Evolutionary conservation across 2,329 filamentous ascomycete species (phyloP).

Genomic region (Bipolaris victoriae): DNA sequence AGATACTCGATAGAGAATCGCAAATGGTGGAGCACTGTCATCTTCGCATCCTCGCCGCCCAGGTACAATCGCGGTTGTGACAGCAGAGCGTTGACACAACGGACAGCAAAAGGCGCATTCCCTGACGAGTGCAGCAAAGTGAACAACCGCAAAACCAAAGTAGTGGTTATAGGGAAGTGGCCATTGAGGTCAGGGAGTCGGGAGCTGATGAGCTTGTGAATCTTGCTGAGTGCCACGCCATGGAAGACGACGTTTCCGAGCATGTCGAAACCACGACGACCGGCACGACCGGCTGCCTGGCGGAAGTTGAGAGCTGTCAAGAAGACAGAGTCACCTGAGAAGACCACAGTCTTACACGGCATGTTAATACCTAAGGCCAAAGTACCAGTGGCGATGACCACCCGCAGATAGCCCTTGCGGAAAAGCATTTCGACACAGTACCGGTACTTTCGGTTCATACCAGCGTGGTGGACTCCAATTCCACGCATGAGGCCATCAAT

Average conservation of each 20-base stretch:
- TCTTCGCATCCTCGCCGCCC: conserved; percentile 70
- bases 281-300: conserved; percentile 77
- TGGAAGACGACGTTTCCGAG: conserved; percentile 84
- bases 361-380: conserved; percentile 74
- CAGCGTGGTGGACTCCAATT: conserved; percentile 78
- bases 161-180: conserved; percentile 79
- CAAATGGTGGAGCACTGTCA: conserved; percentile 75
- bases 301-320: conserved; percentile 77
- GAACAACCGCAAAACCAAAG: conserved; percentile 71
- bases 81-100: conserved; percentile 69
- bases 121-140: conserved; percentile 70
- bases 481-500: conserved; percentile 69
- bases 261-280: conserved; percentile 79
- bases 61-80: conserved; percentile 74
- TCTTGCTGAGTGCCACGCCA: conserved; percentile 65
- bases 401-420: conserved; percentile 71
- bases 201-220: conserved; percentile 73
- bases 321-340: conserved; percentile 74
- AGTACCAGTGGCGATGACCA: conserved; percentile 77
- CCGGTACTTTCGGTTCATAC: conserved; percentile 78
- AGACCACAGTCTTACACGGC: conserved; percentile 81
- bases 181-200: conserved; percentile 75
- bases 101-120: conserved; percentile 65
- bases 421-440: conserved; percentile 77
- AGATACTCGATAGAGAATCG: conserved; percentile 84